Base-by-base conservation (phyloP, 1,284 basidiomycete species). In the Chalciporus sp. region DNA sequence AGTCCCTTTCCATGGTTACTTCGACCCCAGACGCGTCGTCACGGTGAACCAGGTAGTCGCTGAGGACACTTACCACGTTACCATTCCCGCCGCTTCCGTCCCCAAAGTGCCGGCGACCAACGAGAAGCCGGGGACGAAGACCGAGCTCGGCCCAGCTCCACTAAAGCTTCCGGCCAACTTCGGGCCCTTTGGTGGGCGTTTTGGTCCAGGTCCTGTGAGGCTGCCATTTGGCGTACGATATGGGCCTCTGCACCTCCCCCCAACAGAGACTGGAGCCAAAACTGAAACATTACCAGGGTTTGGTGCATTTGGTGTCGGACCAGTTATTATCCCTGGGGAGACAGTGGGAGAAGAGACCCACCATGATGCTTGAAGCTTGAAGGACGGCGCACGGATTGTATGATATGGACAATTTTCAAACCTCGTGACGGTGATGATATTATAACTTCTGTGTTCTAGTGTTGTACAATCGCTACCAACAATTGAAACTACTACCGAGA, bases 41-140 rank as follows among this genome's bases (percentile, higher is more conserved):
- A 23, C 44, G 16, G 66, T 72, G 35, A 70, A 69, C 49, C 69
- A 69, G 42, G 56, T 72, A 23, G 42, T 58, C 11, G 51, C 67
- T 37, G 67, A 72, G 43, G 39, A 50, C 20, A 57, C 58, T 0
- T 57, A 50, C 46, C 59, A 72, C 4, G 58, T 56, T 43, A 59
- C 49, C 0, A 58, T 69, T 35, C 69, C 70, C 16, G 37, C 52
- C 2, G 23, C 55, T 2, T 58, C 69, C n/a, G 28, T 71, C 26
- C 62, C 67, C 2, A 48, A 54, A 16, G 41, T 14, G 31, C 14
- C 9, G n/a, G 42, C 40, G 45, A 47, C 53, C 7, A 16, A 40
- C 27, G 47, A 29, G 3, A 26, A 41, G 6, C 39, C 55, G 0
- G 23, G 53, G n/a, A 28, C 51, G 46, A 71, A 68, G 31, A n/a